phyloP scores from a whole-genome alignment of 495 filamentous ascomycete genomes.

The Terfezia boudieri region DNA sequence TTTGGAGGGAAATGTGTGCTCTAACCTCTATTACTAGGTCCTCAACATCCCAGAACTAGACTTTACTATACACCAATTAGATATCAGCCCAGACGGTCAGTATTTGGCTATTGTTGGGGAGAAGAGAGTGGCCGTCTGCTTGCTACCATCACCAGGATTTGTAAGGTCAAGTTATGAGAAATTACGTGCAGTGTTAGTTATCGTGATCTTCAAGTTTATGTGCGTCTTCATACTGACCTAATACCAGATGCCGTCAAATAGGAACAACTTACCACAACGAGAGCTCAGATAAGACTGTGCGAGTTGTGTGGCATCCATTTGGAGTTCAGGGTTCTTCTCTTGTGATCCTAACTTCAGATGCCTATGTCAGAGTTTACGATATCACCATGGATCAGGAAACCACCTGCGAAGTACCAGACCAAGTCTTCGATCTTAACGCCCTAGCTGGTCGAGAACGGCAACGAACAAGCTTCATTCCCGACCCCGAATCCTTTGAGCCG shows the following conservation, averaged over 20 bases:
- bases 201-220: too few species aligned
- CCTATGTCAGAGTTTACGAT: constrained; percentile 15
- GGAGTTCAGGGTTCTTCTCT: constrained; percentile 17
- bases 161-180: not conserved
- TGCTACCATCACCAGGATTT: constrained; percentile 15
- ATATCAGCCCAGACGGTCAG: constrained; percentile 16
- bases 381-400: constrained; percentile 10
- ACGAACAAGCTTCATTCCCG: constrained; percentile 9
- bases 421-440: constrained; percentile 12
- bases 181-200: not conserved
- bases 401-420: constrained; percentile 13
- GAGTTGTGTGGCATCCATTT: constrained; percentile 17
- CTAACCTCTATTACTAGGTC: constrained; percentile 1
- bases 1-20: not conserved
- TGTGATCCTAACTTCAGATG: constrained; percentile 14
- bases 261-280: constrained; percentile 8
- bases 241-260: constrained; percentile 10
- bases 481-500: constrained; percentile 12
- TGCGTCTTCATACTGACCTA: not conserved
- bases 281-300: constrained; percentile 7
- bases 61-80: constrained; percentile 16
- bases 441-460: constrained; percentile 10
- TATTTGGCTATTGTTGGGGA: constrained; percentile 17
- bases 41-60: constrained; percentile 12
- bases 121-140: constrained; percentile 11